Conservation (phyloP, 1,139 yeast species). For the Candida tropicalis region DNA sequence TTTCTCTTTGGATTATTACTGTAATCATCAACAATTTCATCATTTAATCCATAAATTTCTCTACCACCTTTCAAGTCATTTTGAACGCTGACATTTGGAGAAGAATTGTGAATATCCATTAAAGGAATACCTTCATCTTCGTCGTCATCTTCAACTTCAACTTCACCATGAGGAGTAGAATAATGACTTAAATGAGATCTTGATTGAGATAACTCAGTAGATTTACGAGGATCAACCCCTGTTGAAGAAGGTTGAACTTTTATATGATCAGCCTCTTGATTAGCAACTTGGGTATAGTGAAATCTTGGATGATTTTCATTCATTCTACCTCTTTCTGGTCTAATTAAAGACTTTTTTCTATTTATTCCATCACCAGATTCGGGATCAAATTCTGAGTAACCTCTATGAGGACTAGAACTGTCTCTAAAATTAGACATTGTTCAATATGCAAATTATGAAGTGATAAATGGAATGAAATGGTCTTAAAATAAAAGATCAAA, state of each 20-base stretch:
- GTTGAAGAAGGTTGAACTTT: constrained; percentile 71
- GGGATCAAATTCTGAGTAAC: constrained; percentile 48
- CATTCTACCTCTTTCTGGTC: constrained; percentile 78
- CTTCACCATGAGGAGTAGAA: constrained; percentile 1
- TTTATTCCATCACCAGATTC: constrained; percentile 48
- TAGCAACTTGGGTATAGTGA: constrained; percentile 81
- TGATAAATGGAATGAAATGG: not conserved
- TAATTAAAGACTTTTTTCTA: constrained; percentile 69
- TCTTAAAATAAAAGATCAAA: not conserved
- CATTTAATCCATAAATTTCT: constrained; percentile 63
- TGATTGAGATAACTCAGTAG: constrained; percentile 17
- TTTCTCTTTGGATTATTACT: constrained; percentile 28
- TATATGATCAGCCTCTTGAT: constrained; percentile 65
- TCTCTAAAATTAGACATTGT: constrained; percentile 17
- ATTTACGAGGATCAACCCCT: constrained; percentile 63
- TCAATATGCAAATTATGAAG: not conserved
- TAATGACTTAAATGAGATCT: constrained; percentile 15
- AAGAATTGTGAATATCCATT: constrained; percentile 36
- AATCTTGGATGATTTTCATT: constrained; percentile 70
- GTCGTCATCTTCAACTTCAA: constrained; percentile 13
- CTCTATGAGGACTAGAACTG: constrained; percentile 14
- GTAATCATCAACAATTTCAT: constrained; percentile 44
- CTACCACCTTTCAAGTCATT: constrained; percentile 40
- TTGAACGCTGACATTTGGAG: constrained; percentile 12
- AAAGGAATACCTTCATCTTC: constrained; percentile 47